These are phyloP conservation scores for Metschnikowia kunwiensis DNA, from an alignment of 805 yeast species.

Conservation along the genomic window DNA sequence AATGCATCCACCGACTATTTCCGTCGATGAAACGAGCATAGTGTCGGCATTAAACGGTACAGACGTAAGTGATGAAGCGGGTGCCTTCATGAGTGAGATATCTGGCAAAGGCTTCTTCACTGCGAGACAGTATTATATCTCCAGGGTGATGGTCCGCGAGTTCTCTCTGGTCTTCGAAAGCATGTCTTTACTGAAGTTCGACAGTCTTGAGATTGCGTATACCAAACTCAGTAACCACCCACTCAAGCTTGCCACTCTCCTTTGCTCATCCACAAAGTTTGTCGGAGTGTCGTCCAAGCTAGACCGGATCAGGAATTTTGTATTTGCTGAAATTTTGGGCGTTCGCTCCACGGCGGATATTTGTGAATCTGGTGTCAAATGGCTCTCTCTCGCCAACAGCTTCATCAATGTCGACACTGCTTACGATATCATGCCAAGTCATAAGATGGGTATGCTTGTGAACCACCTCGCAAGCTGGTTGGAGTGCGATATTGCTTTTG, in stretches of 20 bases:
- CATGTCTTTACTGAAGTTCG: slow-evolving; percentile 20
- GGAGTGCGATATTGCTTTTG: slow-evolving; percentile 61
- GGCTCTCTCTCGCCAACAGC: slow-evolving; percentile 47
- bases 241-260: slow-evolving; percentile 27
- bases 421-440: slow-evolving; percentile 53
- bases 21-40: not conserved
- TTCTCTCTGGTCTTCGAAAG: slow-evolving; percentile 29
- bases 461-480: slow-evolving; percentile 55
- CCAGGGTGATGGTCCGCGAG: slow-evolving; percentile 26
- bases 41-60: slow-evolving; percentile 6
- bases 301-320: slow-evolving; percentile 54
- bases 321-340: slow-evolving; percentile 67
- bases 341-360: slow-evolving; percentile 41
- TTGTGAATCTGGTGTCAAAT: slow-evolving; percentile 40
- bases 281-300: slow-evolving; percentile 35
- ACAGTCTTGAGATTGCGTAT: slow-evolving; percentile 31
- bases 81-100: slow-evolving; percentile 2
- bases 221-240: slow-evolving; percentile 31
- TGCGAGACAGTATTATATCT: slow-evolving; percentile 14
- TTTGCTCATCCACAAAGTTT: slow-evolving; percentile 35
- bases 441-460: slow-evolving; percentile 61
- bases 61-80: not conserved
- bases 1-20: too few relatives aligned
- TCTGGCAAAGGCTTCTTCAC: slow-evolving; percentile 15
- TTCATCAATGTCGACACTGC: slow-evolving; percentile 35